Evolutionary conservation across 75 land plant genomes (phyloP).

Genomic region (Selaginella moellendorffii): DNA sequence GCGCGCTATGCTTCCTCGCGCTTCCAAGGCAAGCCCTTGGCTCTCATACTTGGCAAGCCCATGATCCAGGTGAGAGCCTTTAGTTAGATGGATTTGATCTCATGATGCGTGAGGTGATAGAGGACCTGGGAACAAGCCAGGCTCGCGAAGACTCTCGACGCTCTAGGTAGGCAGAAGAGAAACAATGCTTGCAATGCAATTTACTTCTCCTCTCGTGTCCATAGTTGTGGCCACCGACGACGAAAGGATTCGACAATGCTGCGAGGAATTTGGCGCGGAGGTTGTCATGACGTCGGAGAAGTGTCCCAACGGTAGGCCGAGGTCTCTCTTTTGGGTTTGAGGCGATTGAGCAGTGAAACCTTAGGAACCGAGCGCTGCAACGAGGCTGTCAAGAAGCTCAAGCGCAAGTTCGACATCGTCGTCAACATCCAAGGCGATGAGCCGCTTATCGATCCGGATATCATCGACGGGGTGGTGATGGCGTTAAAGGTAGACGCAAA

Average conservation of each 20-base stretch:
- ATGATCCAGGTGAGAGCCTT: constrained; percentile 80
- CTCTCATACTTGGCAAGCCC: constrained; percentile 80
- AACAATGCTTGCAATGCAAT: background rate
- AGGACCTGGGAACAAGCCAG: constrained; percentile 98
- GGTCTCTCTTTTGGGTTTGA: background rate
- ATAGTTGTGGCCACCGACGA: constrained; percentile 98
- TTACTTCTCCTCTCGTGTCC: background rate
- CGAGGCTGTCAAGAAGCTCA: constrained; percentile 73
- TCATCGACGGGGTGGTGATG: constrained; percentile 84
- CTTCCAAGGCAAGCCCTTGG: constrained; percentile 88
- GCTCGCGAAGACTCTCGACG: constrained; percentile 51
- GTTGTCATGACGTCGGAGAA: constrained; percentile 86
- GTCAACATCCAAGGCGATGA: constrained; percentile 99
- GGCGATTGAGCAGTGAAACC: background rate
- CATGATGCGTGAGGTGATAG: constrained; percentile 21
- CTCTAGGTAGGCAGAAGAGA: constrained; percentile 41
- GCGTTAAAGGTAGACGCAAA: constrained; percentile 56
- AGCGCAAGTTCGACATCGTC: constrained; percentile 75
- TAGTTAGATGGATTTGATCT: constrained; percentile 3
- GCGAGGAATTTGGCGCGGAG: constrained; percentile 79
- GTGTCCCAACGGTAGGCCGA: constrained; percentile 62
- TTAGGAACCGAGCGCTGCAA: constrained; percentile 99
- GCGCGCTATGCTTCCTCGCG: constrained; percentile 88
- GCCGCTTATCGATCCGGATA: constrained; percentile 91
- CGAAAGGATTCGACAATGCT: constrained; percentile 82